These are phyloP conservation scores for Tranzscheliella williamsii DNA, from an alignment of 1,284 basidiomycete species.

Conservation along the genomic window DNA sequence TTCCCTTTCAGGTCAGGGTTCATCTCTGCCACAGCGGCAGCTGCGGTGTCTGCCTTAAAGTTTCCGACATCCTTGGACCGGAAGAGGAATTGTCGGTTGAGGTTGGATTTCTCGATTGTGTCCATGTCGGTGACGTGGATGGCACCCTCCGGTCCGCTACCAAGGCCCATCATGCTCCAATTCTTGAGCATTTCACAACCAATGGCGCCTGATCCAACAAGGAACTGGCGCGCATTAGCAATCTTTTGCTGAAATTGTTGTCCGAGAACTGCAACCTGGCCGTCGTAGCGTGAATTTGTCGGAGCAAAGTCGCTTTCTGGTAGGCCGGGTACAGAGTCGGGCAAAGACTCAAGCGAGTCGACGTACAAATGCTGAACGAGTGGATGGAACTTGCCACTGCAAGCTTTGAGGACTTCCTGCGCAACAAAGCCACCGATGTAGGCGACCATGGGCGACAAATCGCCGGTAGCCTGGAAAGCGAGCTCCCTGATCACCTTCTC, in stretches of 20 bases:
- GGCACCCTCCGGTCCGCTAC: slow-evolving; percentile 75
- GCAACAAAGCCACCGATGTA: slow-evolving; percentile 97
- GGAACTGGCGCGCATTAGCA: slow-evolving; percentile 86
- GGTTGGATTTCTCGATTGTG: slow-evolving; percentile 98
- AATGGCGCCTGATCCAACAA: slow-evolving; percentile 97
- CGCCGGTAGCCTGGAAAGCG: slow-evolving; percentile 89
- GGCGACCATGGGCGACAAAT: slow-evolving; percentile 86
- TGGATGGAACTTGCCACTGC: slow-evolving; percentile 97
- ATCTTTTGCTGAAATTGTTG: slow-evolving; percentile 91
- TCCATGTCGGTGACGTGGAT: slow-evolving; percentile 97
- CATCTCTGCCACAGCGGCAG: slow-evolving; percentile 90
- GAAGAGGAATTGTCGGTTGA: slow-evolving; percentile 99
- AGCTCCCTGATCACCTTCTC: slow-evolving; percentile 79
- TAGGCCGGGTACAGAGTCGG: slow-evolving; percentile 62
- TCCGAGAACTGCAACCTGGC: slow-evolving; percentile 94
- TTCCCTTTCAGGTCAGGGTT: slow-evolving; percentile 89
- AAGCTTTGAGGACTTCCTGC: slow-evolving; percentile 96
- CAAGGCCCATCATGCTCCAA: slow-evolving; percentile 99
- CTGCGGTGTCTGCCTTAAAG: slow-evolving; percentile 97
- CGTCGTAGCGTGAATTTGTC: slow-evolving; percentile 82
- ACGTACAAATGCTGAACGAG: slow-evolving; percentile 95
- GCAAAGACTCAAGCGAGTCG: slow-evolving; percentile 87
- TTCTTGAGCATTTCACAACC: slow-evolving; percentile 99
- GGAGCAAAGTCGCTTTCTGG: slow-evolving; percentile 86
- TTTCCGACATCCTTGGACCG: slow-evolving; percentile 93